A percentile compares a stretch with the other conserved stretches of the same genome.
phyloP scores from a whole-genome alignment of 352 stramenopile species.

The Thraustochytrium striatum region DNA sequence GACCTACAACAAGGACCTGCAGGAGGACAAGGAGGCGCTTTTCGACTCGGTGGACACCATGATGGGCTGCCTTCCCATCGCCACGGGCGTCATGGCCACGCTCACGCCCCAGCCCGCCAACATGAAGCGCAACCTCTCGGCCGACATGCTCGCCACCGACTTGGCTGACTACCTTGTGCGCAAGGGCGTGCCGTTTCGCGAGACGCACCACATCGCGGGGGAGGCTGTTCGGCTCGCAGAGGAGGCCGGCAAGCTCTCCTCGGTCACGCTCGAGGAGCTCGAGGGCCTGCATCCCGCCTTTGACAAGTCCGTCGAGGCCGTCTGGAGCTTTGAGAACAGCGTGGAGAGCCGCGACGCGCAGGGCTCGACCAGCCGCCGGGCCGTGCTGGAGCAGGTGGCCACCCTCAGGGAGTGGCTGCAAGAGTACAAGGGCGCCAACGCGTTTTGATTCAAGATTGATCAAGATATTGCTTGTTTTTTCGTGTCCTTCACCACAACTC shows the following conservation, averaged over 20 bases:
- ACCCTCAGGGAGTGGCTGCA: background rate
- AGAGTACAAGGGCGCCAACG: constrained; percentile 9
- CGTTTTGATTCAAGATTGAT: constrained; percentile 71
- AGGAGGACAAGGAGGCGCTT: constrained; percentile 97
- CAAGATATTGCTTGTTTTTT: constrained; percentile 82
- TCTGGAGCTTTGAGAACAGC: constrained; percentile 79
- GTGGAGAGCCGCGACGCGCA: constrained; percentile 53
- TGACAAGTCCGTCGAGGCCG: constrained; percentile 73
- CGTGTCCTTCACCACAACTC: constrained; percentile 76
- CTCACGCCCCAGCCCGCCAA: constrained; percentile 90
- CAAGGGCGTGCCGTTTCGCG: constrained; percentile 96
- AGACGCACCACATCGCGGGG: constrained; percentile 98
- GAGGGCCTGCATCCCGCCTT: constrained; percentile 77
- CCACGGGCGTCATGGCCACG: constrained; percentile 90
- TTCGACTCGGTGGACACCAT: constrained; percentile 96
- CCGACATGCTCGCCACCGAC: constrained; percentile 98
- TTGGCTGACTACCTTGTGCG: constrained; percentile 97
- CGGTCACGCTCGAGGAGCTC: constrained; percentile 82
- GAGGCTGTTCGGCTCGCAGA: constrained; percentile 84
- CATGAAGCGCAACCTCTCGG: constrained; percentile 88
- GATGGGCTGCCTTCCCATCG: constrained; percentile 92
- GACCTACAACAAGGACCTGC: constrained; percentile 99
- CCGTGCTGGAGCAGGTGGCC: constrained; percentile 70
- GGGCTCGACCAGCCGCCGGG: constrained; percentile 61
- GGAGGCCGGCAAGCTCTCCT: constrained; percentile 74